Conservation (phyloP, 768 basidiomycete genomes). For the Leccinum ochraceum region DNA sequence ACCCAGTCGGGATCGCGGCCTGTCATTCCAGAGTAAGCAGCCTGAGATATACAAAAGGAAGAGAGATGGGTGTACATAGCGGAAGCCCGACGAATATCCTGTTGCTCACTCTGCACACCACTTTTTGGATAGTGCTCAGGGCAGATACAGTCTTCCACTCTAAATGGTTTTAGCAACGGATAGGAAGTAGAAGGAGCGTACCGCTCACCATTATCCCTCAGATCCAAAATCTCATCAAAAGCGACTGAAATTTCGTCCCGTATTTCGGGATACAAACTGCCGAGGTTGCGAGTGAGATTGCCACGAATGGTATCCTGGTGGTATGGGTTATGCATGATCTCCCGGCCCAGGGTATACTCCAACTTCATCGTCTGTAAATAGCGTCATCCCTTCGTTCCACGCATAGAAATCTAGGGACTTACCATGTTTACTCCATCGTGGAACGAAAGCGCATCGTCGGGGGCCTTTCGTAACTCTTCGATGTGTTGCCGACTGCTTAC, state of each 20-base stretch:
- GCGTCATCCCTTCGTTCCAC: background rate
- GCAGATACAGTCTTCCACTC: background rate
- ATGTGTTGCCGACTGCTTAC: background rate
- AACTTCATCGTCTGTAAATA: slow-evolving; percentile 35
- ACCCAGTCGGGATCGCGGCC: slow-evolving; percentile 6
- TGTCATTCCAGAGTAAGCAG: background rate
- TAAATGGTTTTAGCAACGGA: background rate
- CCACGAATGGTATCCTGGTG: slow-evolving; percentile 32
- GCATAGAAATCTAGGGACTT: background rate
- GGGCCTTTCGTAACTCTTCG: slow-evolving; percentile 35
- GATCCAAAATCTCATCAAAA: background rate
- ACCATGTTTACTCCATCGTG: slow-evolving; percentile 33
- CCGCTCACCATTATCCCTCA: background rate
- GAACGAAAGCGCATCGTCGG: slow-evolving; percentile 41
- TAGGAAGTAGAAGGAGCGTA: background rate
- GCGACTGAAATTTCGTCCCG: background rate
- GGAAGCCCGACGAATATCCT: background rate
- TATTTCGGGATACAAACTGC: background rate
- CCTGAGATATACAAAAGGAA: background rate
- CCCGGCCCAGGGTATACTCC: slow-evolving; percentile 40
- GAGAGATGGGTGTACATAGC: background rate
- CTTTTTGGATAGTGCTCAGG: background rate
- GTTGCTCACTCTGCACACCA: background rate
- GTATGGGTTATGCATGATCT: slow-evolving; percentile 32
- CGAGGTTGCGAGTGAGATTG: slow-evolving; percentile 39